Base-by-base conservation (phyloP, 176 grass and related monocot species). In the Musa beccarii region DNA sequence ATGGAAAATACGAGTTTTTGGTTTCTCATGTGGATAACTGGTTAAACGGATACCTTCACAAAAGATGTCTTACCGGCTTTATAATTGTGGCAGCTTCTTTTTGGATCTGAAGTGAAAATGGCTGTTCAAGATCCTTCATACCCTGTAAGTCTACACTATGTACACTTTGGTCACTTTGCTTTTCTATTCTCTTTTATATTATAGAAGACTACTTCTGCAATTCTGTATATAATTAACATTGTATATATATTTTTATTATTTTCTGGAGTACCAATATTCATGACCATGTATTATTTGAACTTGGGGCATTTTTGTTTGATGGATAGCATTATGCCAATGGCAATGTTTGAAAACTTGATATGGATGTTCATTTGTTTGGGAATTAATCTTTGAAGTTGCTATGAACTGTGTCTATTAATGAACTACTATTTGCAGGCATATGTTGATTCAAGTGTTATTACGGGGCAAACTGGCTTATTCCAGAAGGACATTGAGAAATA, bases 51-150 rank as follows among this genome's bases (percentile, higher is more conserved):
- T 43, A 59, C 11, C 23, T 49, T 15, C 34, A 54, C 24, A 25
- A 19, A 75, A 15, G 12, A 78, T 59, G 28, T 22, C 26, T 69
- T 52, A 21, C 49, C 8, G 14, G 20, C 54, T 57, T 68, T 78
- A 79, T 54, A 72, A 75, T 53, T 28, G 62, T 80, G 63, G 3
- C 82, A 97, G 93, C 77, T 98, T 55, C 84, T 98, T 76, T 98
- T 98, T 84, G 95, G 95, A 72, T 93, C 90, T 80, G 69, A 91
- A 74, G 90, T 76, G 65, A 98, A 78, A 21, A 86, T 98, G 68
- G 90, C 95, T 43, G 90, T 91, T 53, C 95, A 98, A 89, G 95
- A 98, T 79, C 95, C 95, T 75, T 93, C 95, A 69, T 98, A 98
- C 72, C 95, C 88, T 68, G 95, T 94, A 93, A 84, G 82, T 61